Percentiles rank a stretch among this genome's conserved stretches.
phyloP scores from a whole-genome alignment of 2,329 filamentous ascomycete species.

The Monilinia aucupariae region DNA sequence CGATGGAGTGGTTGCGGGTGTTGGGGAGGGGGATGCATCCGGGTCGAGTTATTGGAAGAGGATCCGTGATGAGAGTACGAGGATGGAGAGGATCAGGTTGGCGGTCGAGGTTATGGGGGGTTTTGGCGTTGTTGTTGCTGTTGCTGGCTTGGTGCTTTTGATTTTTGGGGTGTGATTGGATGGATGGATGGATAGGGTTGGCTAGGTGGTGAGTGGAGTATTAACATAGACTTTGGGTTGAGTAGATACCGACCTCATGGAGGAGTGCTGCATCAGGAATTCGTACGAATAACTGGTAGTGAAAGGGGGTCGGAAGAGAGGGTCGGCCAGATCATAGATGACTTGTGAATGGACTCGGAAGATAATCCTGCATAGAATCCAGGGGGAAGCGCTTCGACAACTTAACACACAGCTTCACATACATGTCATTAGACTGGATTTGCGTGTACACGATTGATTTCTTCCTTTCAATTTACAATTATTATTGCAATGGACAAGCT shows the following conservation, averaged over 20 bases:
- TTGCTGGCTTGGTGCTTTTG: neutral
- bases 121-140: constrained; percentile 2
- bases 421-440: too few species aligned
- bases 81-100: neutral
- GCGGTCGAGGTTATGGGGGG: constrained; percentile 2
- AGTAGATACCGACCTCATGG: neutral
- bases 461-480: too few species aligned
- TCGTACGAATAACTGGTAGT: too few species aligned
- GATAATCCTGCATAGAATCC: too few species aligned
- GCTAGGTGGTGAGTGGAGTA: neutral
- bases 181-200: neutral
- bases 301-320: too few species aligned
- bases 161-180: neutral
- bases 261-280: neutral
- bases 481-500: too few species aligned
- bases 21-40: neutral
- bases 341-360: too few species aligned
- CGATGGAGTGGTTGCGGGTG: neutral
- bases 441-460: too few species aligned
- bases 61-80: neutral
- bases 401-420: too few species aligned
- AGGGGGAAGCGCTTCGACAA: too few species aligned
- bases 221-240: neutral
- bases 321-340: too few species aligned
- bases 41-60: constrained; percentile 2